Evolutionary conservation across 2,329 filamentous ascomycete genomes (phyloP).

Genomic region (Fusarium agapanthi): DNA sequence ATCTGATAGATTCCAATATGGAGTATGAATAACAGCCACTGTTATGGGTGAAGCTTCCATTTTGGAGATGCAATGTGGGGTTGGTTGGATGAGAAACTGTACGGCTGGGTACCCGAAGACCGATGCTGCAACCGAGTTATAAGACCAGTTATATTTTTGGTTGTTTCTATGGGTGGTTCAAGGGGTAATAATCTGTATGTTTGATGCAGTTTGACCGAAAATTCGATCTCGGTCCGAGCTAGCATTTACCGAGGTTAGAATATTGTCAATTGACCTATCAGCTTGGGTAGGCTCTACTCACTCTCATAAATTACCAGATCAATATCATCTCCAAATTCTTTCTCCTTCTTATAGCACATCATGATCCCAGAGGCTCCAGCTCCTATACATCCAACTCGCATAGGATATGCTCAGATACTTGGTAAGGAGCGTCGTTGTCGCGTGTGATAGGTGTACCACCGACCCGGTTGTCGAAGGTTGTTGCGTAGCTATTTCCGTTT

Average conservation of each 20-base stretch:
- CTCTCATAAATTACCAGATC: conserved; percentile 12
- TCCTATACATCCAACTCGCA: conserved; percentile 12
- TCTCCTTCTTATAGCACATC: conserved; percentile 22
- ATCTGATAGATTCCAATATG: background rate
- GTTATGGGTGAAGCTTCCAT: background rate
- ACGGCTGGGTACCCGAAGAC: background rate
- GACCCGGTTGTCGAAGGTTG: conserved; percentile 3
- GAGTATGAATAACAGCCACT: background rate
- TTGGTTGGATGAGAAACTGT: background rate
- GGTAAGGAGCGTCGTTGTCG: background rate
- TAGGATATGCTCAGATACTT: conserved; percentile 4
- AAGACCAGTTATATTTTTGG: background rate
- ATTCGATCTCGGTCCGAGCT: background rate
- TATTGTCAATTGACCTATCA: background rate
- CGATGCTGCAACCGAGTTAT: background rate
- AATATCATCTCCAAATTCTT: conserved; percentile 11
- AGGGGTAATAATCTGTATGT: background rate
- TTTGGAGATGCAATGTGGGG: background rate
- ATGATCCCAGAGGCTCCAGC: conserved; percentile 14
- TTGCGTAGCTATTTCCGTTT: background rate
- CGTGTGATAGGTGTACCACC: background rate
- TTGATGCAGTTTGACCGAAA: background rate
- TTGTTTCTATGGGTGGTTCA: background rate
- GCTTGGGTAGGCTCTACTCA: background rate
- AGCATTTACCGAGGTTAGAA: too few relatives aligned